Conservation (phyloP, 331 rosid genomes). For the Erythrophleum ivorense region DNA sequence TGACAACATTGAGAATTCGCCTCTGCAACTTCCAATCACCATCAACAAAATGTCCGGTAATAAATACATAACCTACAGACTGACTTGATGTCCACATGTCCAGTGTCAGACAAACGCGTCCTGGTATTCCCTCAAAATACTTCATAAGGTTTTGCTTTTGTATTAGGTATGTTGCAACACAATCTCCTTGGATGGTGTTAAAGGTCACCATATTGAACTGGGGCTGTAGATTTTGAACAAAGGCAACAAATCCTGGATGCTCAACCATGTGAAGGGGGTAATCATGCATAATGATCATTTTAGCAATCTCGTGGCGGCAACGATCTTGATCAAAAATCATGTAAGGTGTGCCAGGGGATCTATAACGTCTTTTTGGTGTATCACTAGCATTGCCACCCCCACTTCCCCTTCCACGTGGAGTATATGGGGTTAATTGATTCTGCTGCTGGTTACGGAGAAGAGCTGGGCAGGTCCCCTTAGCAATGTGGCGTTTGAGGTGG, state of each 20-base stretch:
- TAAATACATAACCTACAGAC: constrained; percentile 84
- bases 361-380: constrained; percentile 78
- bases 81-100: constrained; percentile 82
- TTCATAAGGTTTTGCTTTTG: constrained; percentile 76
- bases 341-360: constrained; percentile 69
- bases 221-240: constrained; percentile 90
- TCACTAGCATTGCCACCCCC: constrained; percentile 56
- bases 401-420: constrained; percentile 64
- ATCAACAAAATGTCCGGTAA: constrained; percentile 87
- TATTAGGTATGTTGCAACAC: constrained; percentile 81
- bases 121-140: constrained; percentile 77
- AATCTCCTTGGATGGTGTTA: constrained; percentile 92
- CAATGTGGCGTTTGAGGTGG: constrained; percentile 96
- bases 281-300: constrained; percentile 96
- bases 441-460: constrained; percentile 71
- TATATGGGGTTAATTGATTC: constrained; percentile 61
- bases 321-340: constrained; percentile 78
- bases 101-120: constrained; percentile 84
- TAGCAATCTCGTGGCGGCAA: constrained; percentile 87
- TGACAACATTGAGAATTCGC: constrained; percentile 88
- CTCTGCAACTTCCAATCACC: constrained; percentile 85
- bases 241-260: constrained; percentile 88
- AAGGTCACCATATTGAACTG: constrained; percentile 89
- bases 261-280: constrained; percentile 98
- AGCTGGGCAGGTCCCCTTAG: constrained; percentile 86